phyloP scores from a whole-genome alignment of 2,329 filamentous ascomycete genomes.

The Aspergillus glaucus region DNA sequence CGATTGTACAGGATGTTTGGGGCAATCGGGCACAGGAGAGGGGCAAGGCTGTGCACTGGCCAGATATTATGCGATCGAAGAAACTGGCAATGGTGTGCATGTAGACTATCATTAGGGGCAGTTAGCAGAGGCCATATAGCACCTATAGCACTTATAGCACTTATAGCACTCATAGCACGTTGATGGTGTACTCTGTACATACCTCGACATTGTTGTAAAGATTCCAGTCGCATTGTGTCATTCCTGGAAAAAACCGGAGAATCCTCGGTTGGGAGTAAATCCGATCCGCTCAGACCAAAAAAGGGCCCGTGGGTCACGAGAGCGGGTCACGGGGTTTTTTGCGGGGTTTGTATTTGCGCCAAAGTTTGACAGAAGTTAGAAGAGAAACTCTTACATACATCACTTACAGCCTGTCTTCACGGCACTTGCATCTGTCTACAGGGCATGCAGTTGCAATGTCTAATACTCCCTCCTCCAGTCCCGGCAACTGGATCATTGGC shows the following conservation, averaged over 20 bases:
- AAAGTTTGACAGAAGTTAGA: too few species aligned
- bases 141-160: too few species aligned
- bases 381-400: too few species aligned
- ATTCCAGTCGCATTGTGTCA: too few species aligned
- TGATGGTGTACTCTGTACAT: too few species aligned
- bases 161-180: too few species aligned
- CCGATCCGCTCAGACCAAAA: neutral
- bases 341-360: neutral
- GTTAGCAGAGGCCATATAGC: too few species aligned
- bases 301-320: neutral
- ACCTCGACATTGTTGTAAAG: too few species aligned
- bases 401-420: neutral
- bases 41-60: constrained; percentile 1
- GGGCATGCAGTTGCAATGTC: constrained; percentile 10
- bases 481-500: constrained; percentile 22
- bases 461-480: constrained; percentile 18
- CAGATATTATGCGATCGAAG: neutral
- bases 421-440: neutral
- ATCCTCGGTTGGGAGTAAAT: neutral
- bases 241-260: neutral
- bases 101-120: neutral
- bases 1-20: constrained; percentile 25
- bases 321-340: neutral
- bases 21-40: neutral
- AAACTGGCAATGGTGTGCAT: neutral